These are phyloP conservation scores for Vigna angularis DNA, from an alignment of 306 rosid species.

Conservation along the genomic window DNA sequence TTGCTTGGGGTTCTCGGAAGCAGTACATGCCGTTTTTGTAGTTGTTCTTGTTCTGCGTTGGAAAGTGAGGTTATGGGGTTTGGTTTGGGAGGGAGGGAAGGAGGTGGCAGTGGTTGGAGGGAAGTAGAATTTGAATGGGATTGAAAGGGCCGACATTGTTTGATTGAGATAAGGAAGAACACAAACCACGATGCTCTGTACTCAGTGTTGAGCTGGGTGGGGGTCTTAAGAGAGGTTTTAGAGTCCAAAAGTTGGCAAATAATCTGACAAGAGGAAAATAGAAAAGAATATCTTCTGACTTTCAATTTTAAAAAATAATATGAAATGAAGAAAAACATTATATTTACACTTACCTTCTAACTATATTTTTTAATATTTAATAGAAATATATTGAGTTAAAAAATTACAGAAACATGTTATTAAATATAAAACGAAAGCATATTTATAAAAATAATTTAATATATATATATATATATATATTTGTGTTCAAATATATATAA, in stretches of 20 bases:
- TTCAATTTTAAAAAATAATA: background rate
- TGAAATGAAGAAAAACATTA: background rate
- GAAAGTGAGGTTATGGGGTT: constrained; percentile 50
- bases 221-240: constrained; percentile 63
- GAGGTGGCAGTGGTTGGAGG: constrained; percentile 39
- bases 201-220: background rate
- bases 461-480: too few relatives aligned
- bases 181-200: background rate
- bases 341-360: background rate
- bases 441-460: too few relatives aligned
- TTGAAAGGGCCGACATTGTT: constrained; percentile 62
- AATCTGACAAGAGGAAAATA: background rate
- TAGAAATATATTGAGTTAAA: background rate
- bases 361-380: too few relatives aligned
- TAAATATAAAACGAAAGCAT: too few relatives aligned
- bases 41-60: constrained; percentile 53
- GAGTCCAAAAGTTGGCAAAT: constrained; percentile 46
- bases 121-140: constrained; percentile 51
- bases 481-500: too few relatives aligned
- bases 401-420: too few relatives aligned
- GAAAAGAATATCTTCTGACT: background rate
- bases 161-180: constrained; percentile 25
- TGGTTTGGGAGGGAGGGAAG: constrained; percentile 50
- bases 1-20: constrained; percentile 68
- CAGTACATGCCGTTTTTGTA: constrained; percentile 57